These are phyloP conservation scores for Ceratocystis huliohia DNA, from an alignment of 2,329 filamentous ascomycete genomes.

Conservation along the genomic window DNA sequence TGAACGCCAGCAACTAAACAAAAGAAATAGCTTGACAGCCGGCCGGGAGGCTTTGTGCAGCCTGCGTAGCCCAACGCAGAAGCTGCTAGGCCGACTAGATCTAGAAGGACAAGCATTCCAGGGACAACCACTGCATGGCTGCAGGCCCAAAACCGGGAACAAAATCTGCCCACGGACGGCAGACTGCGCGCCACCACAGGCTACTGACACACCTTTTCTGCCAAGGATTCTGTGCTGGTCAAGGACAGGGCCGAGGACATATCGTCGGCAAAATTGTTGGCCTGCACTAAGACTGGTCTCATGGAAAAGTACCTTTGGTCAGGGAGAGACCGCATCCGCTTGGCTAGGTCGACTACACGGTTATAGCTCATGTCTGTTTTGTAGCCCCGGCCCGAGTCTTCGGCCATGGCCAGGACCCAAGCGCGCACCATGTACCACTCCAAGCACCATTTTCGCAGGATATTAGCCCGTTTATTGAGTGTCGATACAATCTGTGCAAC, in stretches of 20 bases:
- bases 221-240: slow-evolving; percentile 9
- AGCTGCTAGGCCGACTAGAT: neutral
- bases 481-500: slow-evolving; percentile 17
- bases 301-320: slow-evolving; percentile 19
- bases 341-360: slow-evolving; percentile 16
- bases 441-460: slow-evolving; percentile 9
- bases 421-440: slow-evolving; percentile 19
- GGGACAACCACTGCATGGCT: neutral
- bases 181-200: neutral
- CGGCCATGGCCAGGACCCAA: slow-evolving; percentile 15
- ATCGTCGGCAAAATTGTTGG: slow-evolving; percentile 16
- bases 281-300: slow-evolving; percentile 1
- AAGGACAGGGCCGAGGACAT: slow-evolving; percentile 16
- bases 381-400: slow-evolving; percentile 12
- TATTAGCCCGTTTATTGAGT: slow-evolving; percentile 10
- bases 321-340: slow-evolving; percentile 14
- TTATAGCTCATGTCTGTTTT: slow-evolving; percentile 19
- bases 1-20: neutral
- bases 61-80: neutral
- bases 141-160: neutral
- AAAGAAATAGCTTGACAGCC: neutral
- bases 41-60: neutral
- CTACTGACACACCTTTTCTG: slow-evolving; percentile 2
- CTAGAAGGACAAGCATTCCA: neutral
- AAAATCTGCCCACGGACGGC: neutral